Evolutionary conservation across 257 asterid genomes (phyloP).

Genomic region (Salvia rosmarinus): DNA sequence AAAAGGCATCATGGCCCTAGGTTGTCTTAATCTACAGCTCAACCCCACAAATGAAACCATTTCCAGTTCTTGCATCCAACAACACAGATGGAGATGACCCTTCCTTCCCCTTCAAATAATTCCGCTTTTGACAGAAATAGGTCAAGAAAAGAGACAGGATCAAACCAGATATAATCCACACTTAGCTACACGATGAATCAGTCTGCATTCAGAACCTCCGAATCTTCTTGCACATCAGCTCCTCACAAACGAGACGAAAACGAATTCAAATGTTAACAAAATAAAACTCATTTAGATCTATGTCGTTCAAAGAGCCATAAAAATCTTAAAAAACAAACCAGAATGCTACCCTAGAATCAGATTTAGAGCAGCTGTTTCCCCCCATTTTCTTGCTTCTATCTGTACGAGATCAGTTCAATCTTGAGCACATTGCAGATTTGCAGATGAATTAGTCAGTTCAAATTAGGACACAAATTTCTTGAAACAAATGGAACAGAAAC

Average conservation of each 20-base stretch:
- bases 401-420: not conserved
- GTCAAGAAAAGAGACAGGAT: no score
- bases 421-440: not conserved
- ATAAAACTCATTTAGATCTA: not conserved
- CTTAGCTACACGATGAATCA: not conserved
- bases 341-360: not conserved
- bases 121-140: no score
- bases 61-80: not conserved
- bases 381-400: not conserved
- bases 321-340: not conserved
- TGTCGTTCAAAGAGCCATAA: not conserved
- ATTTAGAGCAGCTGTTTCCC: not conserved
- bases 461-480: not conserved
- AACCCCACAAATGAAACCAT: slow-evolving; percentile 13
- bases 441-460: not conserved
- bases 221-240: not conserved
- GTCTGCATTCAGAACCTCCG: not conserved
- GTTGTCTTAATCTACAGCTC: slow-evolving; percentile 21
- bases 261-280: not conserved
- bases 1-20: not conserved
- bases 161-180: no score
- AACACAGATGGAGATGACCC: not conserved
- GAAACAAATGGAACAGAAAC: slow-evolving; percentile 19
- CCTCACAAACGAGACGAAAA: not conserved
- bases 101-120: no score